Conservation (phyloP, 495 filamentous ascomycete species). For the Hamigera avellanea region DNA sequence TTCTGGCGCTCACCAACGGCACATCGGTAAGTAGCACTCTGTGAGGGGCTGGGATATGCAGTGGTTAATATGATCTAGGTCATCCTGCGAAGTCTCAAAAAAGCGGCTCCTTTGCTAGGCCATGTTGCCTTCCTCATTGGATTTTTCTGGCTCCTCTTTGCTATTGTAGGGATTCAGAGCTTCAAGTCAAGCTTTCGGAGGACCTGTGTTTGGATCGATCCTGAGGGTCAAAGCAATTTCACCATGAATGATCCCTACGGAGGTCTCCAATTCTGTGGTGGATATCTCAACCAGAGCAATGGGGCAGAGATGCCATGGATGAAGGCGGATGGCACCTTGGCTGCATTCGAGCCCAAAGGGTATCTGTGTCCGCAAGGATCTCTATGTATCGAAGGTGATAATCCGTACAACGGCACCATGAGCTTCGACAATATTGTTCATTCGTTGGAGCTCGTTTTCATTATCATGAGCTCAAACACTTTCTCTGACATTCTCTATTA, state of each 20-base stretch:
- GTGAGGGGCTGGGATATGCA: neutral
- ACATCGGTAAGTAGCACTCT: slow-evolving; percentile 50
- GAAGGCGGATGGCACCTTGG: slow-evolving; percentile 23
- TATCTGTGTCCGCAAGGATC: slow-evolving; percentile 80
- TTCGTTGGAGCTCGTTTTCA: slow-evolving; percentile 91
- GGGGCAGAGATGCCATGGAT: slow-evolving; percentile 57
- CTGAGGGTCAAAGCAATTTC: slow-evolving; percentile 26
- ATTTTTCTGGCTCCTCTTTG: slow-evolving; percentile 98
- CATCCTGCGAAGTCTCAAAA: slow-evolving; percentile 92
- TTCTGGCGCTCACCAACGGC: slow-evolving; percentile 82
- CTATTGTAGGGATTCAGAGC: slow-evolving; percentile 90
- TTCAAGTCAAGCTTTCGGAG: slow-evolving; percentile 92
- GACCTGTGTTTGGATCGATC: slow-evolving; percentile 77
- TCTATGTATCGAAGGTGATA: slow-evolving; percentile 63
- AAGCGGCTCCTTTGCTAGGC: slow-evolving; percentile 85
- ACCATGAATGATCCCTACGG: slow-evolving; percentile 36
- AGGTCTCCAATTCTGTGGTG: slow-evolving; percentile 71
- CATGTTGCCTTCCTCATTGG: slow-evolving; percentile 92
- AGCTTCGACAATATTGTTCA: slow-evolving; percentile 93
- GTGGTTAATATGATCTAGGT: slow-evolving; percentile 39
- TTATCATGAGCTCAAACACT: slow-evolving; percentile 96
- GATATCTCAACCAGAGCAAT: slow-evolving; percentile 52
- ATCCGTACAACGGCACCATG: slow-evolving; percentile 77
- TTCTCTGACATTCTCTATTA: slow-evolving; percentile 92
- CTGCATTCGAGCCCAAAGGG: slow-evolving; percentile 58